Percentiles rank a stretch among this genome's conserved stretches.
Evolutionary conservation across 2,329 filamentous ascomycete genomes (phyloP).

Genomic region (Diaporthe aspalathi): DNA sequence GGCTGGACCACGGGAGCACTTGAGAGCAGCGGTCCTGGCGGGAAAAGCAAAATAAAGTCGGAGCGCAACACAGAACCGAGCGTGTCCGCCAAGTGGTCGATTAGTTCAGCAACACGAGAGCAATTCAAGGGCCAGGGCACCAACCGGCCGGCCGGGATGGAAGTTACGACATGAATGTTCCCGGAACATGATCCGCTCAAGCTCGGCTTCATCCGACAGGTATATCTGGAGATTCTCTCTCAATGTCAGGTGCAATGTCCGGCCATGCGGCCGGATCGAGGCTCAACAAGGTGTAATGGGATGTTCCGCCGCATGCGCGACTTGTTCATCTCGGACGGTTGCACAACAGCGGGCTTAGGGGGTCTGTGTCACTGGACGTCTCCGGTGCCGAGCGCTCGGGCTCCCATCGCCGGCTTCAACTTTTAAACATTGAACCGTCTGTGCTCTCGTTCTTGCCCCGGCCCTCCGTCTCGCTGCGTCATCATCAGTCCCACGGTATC

Average conservation of each 20-base stretch:
- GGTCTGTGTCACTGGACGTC: neutral
- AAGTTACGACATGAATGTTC: neutral
- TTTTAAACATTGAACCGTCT: neutral
- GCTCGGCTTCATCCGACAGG: neutral
- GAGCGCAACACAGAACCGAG: too few species aligned
- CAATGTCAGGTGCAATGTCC: neutral
- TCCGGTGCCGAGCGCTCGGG: slow-evolving; percentile 21
- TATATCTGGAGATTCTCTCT: neutral
- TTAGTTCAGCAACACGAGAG: too few species aligned
- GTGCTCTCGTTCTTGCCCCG: neutral
- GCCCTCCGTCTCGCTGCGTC: too few species aligned
- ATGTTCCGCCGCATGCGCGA: too few species aligned
- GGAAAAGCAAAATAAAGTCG: too few species aligned
- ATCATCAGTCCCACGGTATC: too few species aligned
- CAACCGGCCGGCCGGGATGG: neutral
- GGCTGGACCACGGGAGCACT: neutral
- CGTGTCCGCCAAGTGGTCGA: neutral
- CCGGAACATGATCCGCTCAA: neutral
- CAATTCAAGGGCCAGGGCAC: neutral
- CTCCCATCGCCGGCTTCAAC: neutral
- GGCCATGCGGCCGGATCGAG: neutral
- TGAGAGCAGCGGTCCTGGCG: too few species aligned
- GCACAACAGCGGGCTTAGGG: slow-evolving; percentile 7
- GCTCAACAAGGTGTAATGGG: neutral
- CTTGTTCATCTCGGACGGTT: neutral